Evolutionary conservation across 2,329 filamentous ascomycete species (phyloP), one percentile per base, ranked within the genome.

Genomic region (Colletotrichum plurivorum): DNA sequence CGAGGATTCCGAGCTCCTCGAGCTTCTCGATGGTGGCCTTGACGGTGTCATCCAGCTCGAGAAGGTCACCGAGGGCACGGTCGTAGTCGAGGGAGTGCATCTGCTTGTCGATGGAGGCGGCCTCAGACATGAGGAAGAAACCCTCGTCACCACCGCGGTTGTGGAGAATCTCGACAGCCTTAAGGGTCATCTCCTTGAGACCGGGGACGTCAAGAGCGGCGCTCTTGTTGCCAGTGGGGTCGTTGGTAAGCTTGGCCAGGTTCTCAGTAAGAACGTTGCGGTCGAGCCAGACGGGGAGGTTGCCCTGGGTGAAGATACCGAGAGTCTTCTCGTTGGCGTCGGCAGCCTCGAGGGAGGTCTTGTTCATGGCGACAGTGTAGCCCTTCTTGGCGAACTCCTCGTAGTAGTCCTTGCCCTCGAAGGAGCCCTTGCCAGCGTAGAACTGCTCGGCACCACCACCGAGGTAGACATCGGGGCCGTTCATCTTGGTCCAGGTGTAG

Each of bases 11-110:
- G 7, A 94, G 84, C 39, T 86, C 81, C 74, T 89, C 85, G 51
- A 97, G 90, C 76, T 93, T 90, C 54, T 85, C 85, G 62, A 95
- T 85, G 3, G 93, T 94, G 18, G 92, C 92, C 60, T 90, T 90
- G 73, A 97, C 84, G 5, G 94, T 94, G 80, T 97, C 93, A 76
- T 97, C 93, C 41, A 97, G 87, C 82, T 97, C 94, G 48, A 97
- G 88, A 1, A 97, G 89, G 74, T 97, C 94, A 63, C 92, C 94
- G 0, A 97, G 89, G 1, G 94, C 92, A 62, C 94, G 92, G 81
- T 96, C 93, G 78, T 96, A 96, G 82, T 96, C 94, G 20, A 96
- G 87, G 2, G 84, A 79, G 82, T 97, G 94, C 93, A 97, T 96
- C 86, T 94, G 92, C 86, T 97, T 97, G 82, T 96, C 94, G 73